Base-by-base conservation (phyloP, 2,329 filamentous ascomycete species). In the Helicocarpus griseus region DNA sequence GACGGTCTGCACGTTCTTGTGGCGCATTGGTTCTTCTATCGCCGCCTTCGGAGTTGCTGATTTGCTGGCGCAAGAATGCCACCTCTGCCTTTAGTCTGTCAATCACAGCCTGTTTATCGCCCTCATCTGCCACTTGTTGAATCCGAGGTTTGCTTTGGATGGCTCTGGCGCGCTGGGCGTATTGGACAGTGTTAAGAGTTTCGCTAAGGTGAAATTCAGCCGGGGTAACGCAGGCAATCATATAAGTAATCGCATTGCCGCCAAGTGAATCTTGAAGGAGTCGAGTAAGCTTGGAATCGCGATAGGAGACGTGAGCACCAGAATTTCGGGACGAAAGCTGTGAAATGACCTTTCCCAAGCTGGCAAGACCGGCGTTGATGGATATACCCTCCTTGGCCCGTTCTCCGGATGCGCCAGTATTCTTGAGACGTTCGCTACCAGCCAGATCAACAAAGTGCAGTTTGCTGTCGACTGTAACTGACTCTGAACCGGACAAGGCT, bases 121-220 rank as follows among this genome's bases (percentile, higher is more conserved):
- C 83, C 56, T 97, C 91, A 60, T 97, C 91, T 14, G 81, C 74
- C 38, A 88, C 75, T 64, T 95, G 87, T 69, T 98, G 93, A 55
- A 98, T 97, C 54, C 89, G 85, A 6, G 93, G 94, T 69, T 96
- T 97, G 72, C 88, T 95, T 73, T 98, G 93, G 54, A 98, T 98
- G 1, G 90, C 89, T 57, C 93, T 85, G 56, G 93, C 94, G 57
- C 93, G 82, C 72, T 97, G 93, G 5, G 93, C 93, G 70, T 98
- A 98, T 67, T 96, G 87, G 21, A 98, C 88, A 0, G 93, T 98
- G 67, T 98, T 98, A 53, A 98, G 75, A 0, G 94, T 97, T 71
- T 98, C 93, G 71, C 90, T 97, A 41, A 98, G 76, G 67, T 98
- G 93, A 65, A 98, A 98, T 66, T 96, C 90, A 13, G 91, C 89